These are phyloP conservation scores for Saxophila tyrrhenica DNA, from an alignment of 495 filamentous ascomycete species.

Conservation along the genomic window DNA sequence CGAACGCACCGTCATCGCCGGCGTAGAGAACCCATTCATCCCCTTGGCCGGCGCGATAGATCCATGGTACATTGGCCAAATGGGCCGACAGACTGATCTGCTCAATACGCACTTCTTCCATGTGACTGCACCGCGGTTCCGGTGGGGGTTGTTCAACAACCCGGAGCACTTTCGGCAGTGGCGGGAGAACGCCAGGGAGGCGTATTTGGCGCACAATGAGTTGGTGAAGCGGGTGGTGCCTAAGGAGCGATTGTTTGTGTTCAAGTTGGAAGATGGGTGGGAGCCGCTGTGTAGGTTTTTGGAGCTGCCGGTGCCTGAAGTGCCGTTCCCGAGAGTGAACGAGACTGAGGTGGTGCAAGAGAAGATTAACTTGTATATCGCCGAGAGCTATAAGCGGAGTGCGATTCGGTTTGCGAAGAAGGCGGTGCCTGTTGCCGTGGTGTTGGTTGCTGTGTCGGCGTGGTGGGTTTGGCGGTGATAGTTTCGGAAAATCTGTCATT, in stretches of 20 bases:
- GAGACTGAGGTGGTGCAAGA: slow-evolving; percentile 11
- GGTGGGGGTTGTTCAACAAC: neutral
- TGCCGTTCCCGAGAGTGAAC: slow-evolving; percentile 18
- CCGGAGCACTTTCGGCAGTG: neutral
- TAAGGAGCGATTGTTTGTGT: slow-evolving; percentile 18
- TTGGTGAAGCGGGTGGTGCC: slow-evolving; percentile 11
- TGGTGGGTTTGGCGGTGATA: slow-evolving; percentile 1
- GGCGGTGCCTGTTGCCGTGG: neutral
- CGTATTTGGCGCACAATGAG: slow-evolving; percentile 11
- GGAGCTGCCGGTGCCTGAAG: slow-evolving; percentile 16
- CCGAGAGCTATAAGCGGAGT: slow-evolving; percentile 6
- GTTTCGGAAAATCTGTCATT: no score
- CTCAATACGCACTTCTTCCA: slow-evolving; percentile 1
- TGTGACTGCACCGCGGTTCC: neutral
- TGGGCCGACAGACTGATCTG: slow-evolving; percentile 1
- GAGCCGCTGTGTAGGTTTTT: slow-evolving; percentile 19
- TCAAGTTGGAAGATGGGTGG: slow-evolving; percentile 26
- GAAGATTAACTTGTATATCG: slow-evolving; percentile 11
- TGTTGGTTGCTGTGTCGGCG: neutral
- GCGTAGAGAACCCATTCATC: neutral
- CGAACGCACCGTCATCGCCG: neutral
- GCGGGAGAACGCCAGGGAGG: neutral
- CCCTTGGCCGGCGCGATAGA: neutral
- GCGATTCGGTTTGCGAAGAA: neutral
- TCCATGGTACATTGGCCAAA: slow-evolving; percentile 1